Evolutionary conservation across 2,329 filamentous ascomycete genomes (phyloP).

Genomic region (Chlorencoelia australis): DNA sequence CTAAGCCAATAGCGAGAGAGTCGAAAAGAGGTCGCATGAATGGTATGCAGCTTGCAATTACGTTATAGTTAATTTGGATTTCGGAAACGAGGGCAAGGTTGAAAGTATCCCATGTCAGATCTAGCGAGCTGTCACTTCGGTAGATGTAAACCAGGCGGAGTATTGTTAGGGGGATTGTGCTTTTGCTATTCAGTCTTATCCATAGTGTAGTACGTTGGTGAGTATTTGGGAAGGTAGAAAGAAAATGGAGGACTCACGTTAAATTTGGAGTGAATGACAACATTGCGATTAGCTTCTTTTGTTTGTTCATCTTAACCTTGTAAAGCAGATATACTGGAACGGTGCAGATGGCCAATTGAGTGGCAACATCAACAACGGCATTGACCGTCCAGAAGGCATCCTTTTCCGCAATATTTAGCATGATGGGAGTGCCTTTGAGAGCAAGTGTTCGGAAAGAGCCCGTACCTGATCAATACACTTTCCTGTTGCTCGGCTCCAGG

Average conservation of each 20-base stretch:
- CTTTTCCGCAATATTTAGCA: neutral
- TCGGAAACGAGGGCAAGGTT: neutral
- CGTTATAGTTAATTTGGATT: neutral
- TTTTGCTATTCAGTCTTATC: neutral
- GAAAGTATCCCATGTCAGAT: constrained; percentile 4
- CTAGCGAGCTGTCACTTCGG: neutral
- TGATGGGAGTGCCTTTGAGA: neutral
- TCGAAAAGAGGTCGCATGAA: constrained; percentile 7
- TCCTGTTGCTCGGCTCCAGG: neutral
- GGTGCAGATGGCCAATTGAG: neutral
- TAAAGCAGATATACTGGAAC: constrained; percentile 1
- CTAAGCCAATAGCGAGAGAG: too few species aligned
- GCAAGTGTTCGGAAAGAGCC: neutral
- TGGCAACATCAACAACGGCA: neutral
- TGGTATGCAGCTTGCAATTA: constrained; percentile 6
- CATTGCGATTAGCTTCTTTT: neutral
- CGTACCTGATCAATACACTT: constrained; percentile 1
- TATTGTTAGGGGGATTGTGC: neutral
- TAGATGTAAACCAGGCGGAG: neutral
- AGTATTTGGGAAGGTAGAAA: neutral
- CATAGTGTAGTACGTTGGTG: neutral
- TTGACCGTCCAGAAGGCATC: constrained; percentile 2
- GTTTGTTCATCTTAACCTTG: neutral
- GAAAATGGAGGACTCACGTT: neutral
- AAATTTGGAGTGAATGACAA: constrained; percentile 1